phyloP scores from a whole-genome alignment of 1,284 basidiomycete species.

The Coniferiporia weirii region DNA sequence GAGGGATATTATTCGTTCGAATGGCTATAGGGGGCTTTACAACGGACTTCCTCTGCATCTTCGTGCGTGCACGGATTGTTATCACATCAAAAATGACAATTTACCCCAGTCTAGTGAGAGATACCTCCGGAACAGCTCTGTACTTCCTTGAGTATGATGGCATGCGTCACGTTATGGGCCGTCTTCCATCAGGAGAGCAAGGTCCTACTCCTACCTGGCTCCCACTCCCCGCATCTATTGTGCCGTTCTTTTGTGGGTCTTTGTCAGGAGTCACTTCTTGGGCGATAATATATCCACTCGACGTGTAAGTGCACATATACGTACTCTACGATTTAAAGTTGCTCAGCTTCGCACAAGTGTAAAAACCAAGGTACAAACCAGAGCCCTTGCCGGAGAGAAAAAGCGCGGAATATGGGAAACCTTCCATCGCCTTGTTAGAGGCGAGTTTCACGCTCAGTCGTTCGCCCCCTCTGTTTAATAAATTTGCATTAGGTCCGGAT shows the following conservation, averaged over 20 bases:
- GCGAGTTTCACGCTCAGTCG: conserved; percentile 31
- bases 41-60: conserved; percentile 83
- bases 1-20: conserved; percentile 58
- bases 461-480: background rate
- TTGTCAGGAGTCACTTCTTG: conserved; percentile 78
- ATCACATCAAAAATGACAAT: background rate
- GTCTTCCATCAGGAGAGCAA: conserved; percentile 67
- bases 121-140: conserved; percentile 76
- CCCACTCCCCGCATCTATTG: conserved; percentile 67
- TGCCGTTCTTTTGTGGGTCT: conserved; percentile 84
- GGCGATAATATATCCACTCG: conserved; percentile 80
- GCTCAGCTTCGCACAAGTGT: conserved; percentile 46
- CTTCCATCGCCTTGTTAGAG: conserved; percentile 69
- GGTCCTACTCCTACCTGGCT: conserved; percentile 72
- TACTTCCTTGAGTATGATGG: conserved; percentile 89
- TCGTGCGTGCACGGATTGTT: conserved; percentile 38
- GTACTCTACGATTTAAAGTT: background rate
- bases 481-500: conserved; percentile 55
- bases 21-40: conserved; percentile 72
- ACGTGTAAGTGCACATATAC: conserved; percentile 53
- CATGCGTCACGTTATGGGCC: conserved; percentile 71
- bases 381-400: conserved; percentile 73
- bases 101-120: conserved; percentile 50
- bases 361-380: conserved; percentile 90
- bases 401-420: conserved; percentile 69